These are phyloP conservation scores for Rhododendron griersonianum DNA, from an alignment of 148 eudicot genomes.

Conservation along the genomic window DNA sequence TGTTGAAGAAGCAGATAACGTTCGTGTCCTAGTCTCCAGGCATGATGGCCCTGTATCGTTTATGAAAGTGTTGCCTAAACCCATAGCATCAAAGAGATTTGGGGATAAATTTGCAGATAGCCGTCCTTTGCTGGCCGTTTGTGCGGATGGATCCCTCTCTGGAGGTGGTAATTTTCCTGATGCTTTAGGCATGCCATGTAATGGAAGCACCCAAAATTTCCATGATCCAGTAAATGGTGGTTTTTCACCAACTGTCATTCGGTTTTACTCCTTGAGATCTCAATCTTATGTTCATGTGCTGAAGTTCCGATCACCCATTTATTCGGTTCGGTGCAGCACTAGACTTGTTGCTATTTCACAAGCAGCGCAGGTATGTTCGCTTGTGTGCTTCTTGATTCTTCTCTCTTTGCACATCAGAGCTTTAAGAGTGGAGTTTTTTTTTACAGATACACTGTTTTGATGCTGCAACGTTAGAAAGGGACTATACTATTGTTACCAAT, in stretches of 20 bases:
- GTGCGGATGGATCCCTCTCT: conserved; percentile 53
- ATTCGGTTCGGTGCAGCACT: conserved; percentile 74
- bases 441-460: conserved; percentile 76
- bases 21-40: conserved; percentile 56
- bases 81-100: conserved; percentile 31
- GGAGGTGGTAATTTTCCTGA: conserved; percentile 37
- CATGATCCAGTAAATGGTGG: conserved; percentile 32
- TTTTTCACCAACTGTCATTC: conserved; percentile 48
- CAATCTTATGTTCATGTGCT: conserved; percentile 54
- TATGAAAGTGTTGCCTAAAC: conserved; percentile 72
- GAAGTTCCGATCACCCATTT: conserved; percentile 64
- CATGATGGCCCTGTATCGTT: conserved; percentile 70
- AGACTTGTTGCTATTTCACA: conserved; percentile 69
- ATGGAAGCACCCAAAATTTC: conserved; percentile 33
- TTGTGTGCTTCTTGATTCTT: neutral
- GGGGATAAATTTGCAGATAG: conserved; percentile 44
- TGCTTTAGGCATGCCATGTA: conserved; percentile 20
- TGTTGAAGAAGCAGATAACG: conserved; percentile 79
- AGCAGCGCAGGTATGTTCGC: conserved; percentile 64
- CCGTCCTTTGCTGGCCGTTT: conserved; percentile 67
- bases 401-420: neutral
- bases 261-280: conserved; percentile 68
- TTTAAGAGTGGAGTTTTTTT: neutral
- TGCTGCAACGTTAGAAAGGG: conserved; percentile 75
- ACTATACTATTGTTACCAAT: conserved; percentile 66